These are phyloP conservation scores for Eucalyptus fibrosa DNA, from an alignment of 345 rosid species.

Conservation along the genomic window DNA sequence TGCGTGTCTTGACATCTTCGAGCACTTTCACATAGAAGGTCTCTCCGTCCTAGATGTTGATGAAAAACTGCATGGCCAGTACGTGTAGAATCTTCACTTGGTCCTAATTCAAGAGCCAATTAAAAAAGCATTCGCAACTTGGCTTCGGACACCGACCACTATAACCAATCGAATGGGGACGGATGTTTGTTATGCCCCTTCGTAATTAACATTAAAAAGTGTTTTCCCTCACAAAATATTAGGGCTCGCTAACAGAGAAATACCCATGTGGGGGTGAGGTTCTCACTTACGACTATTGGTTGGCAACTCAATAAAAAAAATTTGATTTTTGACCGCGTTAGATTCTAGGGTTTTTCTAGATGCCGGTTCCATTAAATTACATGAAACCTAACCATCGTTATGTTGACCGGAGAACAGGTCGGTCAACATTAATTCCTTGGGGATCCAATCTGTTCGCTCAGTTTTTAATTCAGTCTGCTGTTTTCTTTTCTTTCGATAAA, in stretches of 20 bases:
- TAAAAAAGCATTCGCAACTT: neutral
- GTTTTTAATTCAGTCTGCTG: neutral
- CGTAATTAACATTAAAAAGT: neutral
- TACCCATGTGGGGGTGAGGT: constrained; percentile 22
- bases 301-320: neutral
- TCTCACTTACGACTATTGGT: neutral
- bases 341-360: neutral
- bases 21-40: neutral
- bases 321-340: neutral
- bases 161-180: constrained; percentile 40
- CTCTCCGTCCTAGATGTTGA: neutral
- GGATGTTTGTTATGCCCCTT: constrained; percentile 28
- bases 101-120: neutral
- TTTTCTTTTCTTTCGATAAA: neutral
- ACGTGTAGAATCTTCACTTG: constrained; percentile 7
- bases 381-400: neutral
- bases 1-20: neutral
- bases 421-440: constrained; percentile 5
- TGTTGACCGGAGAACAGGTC: constrained; percentile 14
- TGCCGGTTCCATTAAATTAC: neutral
- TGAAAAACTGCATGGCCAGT: neutral
- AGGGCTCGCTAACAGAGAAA: constrained; percentile 25
- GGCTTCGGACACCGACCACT: constrained; percentile 42
- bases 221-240: neutral
- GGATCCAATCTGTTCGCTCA: constrained; percentile 3